Evolutionary conservation across 2,329 filamentous ascomycete genomes (phyloP).

Genomic region (Zasmidium angulare): DNA sequence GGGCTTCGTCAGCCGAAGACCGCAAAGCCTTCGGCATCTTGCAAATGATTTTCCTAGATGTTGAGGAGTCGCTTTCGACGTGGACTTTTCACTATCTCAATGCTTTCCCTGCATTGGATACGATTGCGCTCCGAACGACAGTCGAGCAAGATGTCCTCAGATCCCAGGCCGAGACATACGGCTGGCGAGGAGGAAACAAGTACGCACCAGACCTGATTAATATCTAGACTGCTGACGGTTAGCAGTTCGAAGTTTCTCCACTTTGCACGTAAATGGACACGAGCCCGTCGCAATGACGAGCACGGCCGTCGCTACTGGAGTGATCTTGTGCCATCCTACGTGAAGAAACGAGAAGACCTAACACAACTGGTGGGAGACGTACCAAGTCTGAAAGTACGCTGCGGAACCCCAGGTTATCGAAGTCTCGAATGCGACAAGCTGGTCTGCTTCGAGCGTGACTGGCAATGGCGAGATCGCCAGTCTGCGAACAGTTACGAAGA

Average conservation of each 20-base stretch:
- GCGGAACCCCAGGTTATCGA: background rate
- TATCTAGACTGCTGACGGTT: no score
- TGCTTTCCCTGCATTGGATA: conserved; percentile 19
- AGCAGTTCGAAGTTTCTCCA: no score
- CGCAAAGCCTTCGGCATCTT: conserved; percentile 19
- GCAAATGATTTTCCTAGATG: conserved; percentile 18
- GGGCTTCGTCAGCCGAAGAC: conserved; percentile 20
- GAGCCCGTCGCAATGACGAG: background rate
- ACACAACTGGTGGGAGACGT: background rate
- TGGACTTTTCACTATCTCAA: conserved; percentile 18
- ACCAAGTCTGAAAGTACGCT: background rate
- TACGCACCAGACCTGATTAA: no score
- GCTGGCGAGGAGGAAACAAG: no score
- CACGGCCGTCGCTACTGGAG: background rate
- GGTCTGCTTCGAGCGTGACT: conserved; percentile 10
- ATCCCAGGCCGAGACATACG: no score
- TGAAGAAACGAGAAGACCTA: background rate
- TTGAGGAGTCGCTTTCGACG: conserved; percentile 9
- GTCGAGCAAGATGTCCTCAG: no score
- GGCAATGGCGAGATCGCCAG: background rate
- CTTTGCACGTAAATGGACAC: background rate
- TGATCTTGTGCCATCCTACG: background rate
- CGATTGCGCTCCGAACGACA: conserved; percentile 10
- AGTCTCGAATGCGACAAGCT: background rate
- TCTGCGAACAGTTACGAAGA: background rate